Conservation (phyloP, 345 rosid species). For the Alliaria petiolata region DNA sequence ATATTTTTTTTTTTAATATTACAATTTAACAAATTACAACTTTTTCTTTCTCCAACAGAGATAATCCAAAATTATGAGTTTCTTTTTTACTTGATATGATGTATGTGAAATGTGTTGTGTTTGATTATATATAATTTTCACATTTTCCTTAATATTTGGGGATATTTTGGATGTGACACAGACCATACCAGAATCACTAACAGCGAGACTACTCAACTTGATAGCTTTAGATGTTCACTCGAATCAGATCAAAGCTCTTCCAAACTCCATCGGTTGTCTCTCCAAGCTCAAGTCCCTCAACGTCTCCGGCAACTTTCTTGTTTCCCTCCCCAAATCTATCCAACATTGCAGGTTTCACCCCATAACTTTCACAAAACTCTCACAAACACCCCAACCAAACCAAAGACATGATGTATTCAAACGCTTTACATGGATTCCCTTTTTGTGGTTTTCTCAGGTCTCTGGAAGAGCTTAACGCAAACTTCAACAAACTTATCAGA, state of each 20-base stretch:
- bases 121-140: background rate
- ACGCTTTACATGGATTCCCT: background rate
- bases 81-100: too few species aligned
- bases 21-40: too few species aligned
- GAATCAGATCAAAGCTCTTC: conserved; percentile 68
- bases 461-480: conserved; percentile 77
- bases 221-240: conserved; percentile 78
- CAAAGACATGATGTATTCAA: background rate
- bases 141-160: background rate
- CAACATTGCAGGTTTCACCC: conserved; percentile 72
- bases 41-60: too few species aligned
- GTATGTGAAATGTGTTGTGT: background rate
- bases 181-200: conserved; percentile 81
- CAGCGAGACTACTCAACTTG: conserved; percentile 74
- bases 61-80: too few species aligned
- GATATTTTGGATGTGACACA: conserved; percentile 25
- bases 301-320: conserved; percentile 73
- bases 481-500: conserved; percentile 74
- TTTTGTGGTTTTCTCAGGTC: conserved; percentile 37
- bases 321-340: conserved; percentile 59
- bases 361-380: background rate
- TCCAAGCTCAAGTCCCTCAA: conserved; percentile 75
- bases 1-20: too few species aligned
- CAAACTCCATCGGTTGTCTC: conserved; percentile 82
- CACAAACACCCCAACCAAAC: background rate